Percentiles rank a stretch among this genome's conserved stretches.
Evolutionary conservation across 192 early-diverging fungal genomes (phyloP).

Genomic region (Backusella australiensis): DNA sequence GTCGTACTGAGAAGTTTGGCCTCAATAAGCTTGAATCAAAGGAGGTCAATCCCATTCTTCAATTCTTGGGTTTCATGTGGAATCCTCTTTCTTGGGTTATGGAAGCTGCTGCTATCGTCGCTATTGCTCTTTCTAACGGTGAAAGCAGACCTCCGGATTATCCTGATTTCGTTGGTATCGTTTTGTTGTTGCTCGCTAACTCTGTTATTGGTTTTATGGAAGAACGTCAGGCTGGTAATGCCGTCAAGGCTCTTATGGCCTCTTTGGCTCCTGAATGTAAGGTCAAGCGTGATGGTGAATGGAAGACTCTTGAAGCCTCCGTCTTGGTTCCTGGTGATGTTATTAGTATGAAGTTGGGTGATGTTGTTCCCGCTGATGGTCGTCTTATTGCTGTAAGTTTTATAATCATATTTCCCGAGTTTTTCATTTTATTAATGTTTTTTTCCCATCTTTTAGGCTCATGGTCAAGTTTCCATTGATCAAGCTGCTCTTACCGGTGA

Average conservation of each 20-base stretch:
- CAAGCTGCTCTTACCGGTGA: too few relatives aligned
- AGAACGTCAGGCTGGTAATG: conserved; percentile 86
- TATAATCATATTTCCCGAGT: not conserved
- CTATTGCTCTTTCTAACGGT: conserved; percentile 74
- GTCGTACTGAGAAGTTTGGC: conserved; percentile 67
- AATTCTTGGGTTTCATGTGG: conserved; percentile 83
- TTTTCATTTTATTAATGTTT: not conserved
- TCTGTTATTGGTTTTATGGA: conserved; percentile 86
- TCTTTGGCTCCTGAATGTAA: conserved; percentile 83
- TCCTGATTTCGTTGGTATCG: conserved; percentile 82
- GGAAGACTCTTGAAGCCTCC: conserved; percentile 71
- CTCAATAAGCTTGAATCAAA: conserved; percentile 69
- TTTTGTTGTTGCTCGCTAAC: conserved; percentile 78
- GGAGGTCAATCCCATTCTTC: conserved; percentile 76
- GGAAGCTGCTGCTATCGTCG: conserved; percentile 81
- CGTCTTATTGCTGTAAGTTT: conserved; percentile 68
- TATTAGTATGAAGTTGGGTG: conserved; percentile 79
- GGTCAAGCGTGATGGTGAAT: conserved; percentile 81
- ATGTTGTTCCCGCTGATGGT: conserved; percentile 85
- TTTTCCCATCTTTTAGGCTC: conserved; percentile 14
- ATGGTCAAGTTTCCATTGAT: not conserved
- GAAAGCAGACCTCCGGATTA: conserved; percentile 67
- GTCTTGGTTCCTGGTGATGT: conserved; percentile 87
- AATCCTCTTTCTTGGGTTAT: conserved; percentile 47
- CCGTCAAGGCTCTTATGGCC: conserved; percentile 89